Percentiles rank a stretch among this genome's conserved stretches.
phyloP scores from a whole-genome alignment of 257 asterid genomes.

The Echium plantagineum region DNA sequence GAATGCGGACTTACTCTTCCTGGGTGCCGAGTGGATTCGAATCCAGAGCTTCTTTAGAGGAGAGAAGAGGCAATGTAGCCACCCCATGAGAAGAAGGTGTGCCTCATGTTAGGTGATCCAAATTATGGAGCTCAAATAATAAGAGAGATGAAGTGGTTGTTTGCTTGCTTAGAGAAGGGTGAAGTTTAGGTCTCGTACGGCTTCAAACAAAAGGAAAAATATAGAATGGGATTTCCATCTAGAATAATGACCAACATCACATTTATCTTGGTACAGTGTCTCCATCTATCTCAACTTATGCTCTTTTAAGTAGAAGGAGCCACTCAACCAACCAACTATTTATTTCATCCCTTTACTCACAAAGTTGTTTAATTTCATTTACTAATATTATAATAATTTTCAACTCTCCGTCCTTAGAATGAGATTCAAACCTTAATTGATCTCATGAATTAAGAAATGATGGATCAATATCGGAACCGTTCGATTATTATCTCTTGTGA shows the following conservation, averaged over 20 bases:
- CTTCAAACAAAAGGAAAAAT: not conserved
- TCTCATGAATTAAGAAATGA: no score
- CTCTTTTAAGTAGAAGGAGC: constrained; percentile 42
- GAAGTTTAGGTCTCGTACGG: constrained; percentile 50
- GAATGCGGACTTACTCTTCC: constrained; percentile 45
- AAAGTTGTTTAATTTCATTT: no score
- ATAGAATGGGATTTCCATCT: constrained; percentile 28
- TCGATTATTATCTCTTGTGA: no score
- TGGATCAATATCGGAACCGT: no score
- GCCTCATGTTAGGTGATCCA: constrained; percentile 35
- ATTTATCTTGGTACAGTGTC: constrained; percentile 49
- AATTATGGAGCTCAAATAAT: not conserved
- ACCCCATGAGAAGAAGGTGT: constrained; percentile 60
- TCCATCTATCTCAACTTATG: constrained; percentile 33
- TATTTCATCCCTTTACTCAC: not conserved
- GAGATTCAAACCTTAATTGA: no score
- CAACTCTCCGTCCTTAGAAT: no score
- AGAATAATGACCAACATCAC: constrained; percentile 38
- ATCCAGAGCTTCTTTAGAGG: constrained; percentile 83
- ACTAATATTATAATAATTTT: no score
- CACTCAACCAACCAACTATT: constrained; percentile 29
- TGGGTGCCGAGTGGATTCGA: constrained; percentile 60
- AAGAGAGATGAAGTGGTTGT: constrained; percentile 26
- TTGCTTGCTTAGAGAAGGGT: constrained; percentile 97
- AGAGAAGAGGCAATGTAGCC: constrained; percentile 88